phyloP scores from a whole-genome alignment of 108 stramenopile genomes.

The Skeletonema costatum region DNA sequence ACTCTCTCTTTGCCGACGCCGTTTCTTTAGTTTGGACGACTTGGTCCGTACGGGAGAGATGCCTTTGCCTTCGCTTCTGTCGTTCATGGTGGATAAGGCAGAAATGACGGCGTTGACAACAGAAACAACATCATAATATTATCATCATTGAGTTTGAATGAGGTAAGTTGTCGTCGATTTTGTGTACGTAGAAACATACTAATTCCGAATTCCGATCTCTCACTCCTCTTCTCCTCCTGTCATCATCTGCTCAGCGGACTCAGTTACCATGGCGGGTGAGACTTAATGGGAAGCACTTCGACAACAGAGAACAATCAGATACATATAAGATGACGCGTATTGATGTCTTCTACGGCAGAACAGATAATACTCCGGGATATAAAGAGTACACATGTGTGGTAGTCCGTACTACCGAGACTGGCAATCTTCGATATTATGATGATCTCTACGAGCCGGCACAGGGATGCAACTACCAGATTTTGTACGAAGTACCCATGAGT shows the following conservation, averaged over 20 bases:
- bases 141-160: too few relatives aligned
- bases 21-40: neutral
- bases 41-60: neutral
- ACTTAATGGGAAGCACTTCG: too few relatives aligned
- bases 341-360: constrained; percentile 33
- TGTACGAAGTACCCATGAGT: constrained; percentile 10
- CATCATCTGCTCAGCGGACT: too few relatives aligned
- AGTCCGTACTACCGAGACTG: constrained; percentile 10
- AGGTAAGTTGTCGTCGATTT: too few relatives aligned
- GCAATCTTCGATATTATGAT: constrained; percentile 9
- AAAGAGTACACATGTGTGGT: constrained; percentile 21
- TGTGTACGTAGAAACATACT: too few relatives aligned
- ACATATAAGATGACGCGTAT: neutral
- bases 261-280: too few relatives aligned
- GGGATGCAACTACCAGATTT: constrained; percentile 15
- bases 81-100: neutral
- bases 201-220: neutral
- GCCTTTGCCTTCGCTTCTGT: neutral
- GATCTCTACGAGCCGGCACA: constrained; percentile 18
- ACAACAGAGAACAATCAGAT: neutral
- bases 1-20: neutral
- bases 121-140: too few relatives aligned
- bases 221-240: too few relatives aligned
- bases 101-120: too few relatives aligned
- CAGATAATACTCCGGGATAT: constrained; percentile 20